These are phyloP conservation scores for Dactylis glomerata DNA, from an alignment of 176 grass and related monocot species.

Conservation along the genomic window DNA sequence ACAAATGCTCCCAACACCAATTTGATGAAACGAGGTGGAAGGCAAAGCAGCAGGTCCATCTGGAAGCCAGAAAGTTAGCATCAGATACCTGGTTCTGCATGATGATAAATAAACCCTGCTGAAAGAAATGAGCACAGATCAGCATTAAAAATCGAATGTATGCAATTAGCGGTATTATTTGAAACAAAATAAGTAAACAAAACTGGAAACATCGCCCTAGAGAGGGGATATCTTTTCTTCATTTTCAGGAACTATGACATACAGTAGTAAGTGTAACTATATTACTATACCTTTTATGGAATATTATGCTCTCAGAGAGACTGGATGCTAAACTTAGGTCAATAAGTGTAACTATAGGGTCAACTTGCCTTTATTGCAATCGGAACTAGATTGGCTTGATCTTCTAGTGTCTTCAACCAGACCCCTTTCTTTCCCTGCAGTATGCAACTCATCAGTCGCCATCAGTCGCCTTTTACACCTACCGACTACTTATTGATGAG, in stretches of 20 bases:
- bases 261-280: neutral
- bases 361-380: slow-evolving; percentile 57
- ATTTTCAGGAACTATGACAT: neutral
- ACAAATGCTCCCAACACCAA: slow-evolving; percentile 73
- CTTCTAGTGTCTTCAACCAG: slow-evolving; percentile 63
- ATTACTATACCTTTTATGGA: neutral
- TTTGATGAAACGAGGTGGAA: slow-evolving; percentile 62
- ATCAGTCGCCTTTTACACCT: slow-evolving; percentile 13
- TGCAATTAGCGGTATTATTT: neutral
- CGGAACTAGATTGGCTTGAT: slow-evolving; percentile 54
- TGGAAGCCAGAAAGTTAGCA: slow-evolving; percentile 70
- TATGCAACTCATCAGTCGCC: slow-evolving; percentile 21
- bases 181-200: neutral
- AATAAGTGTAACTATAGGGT: neutral
- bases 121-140: neutral
- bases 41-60: slow-evolving; percentile 58
- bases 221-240: neutral
- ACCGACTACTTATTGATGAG: neutral
- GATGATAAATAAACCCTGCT: slow-evolving; percentile 67
- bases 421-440: slow-evolving; percentile 58
- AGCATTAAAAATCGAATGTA: neutral
- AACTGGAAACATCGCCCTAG: neutral
- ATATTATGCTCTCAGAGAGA: neutral
- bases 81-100: slow-evolving; percentile 65
- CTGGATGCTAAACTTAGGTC: neutral